These are phyloP conservation scores for Penicillium sp. DNA, from an alignment of 2,329 filamentous ascomycete genomes.

Conservation along the genomic window DNA sequence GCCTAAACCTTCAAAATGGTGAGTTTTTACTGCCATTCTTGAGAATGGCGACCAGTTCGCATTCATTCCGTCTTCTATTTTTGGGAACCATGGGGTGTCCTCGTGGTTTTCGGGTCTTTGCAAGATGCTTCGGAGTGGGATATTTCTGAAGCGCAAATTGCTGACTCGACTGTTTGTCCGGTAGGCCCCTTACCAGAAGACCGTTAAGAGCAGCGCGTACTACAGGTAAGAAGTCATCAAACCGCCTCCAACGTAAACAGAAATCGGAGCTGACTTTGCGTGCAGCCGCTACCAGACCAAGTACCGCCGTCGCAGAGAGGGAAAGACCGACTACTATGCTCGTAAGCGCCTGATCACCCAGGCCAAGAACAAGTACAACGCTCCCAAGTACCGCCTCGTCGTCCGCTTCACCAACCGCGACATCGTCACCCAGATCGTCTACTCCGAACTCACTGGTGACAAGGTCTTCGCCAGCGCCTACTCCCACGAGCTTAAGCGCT, in stretches of 20 bases:
- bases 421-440: slow-evolving; percentile 97
- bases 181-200: slow-evolving; percentile 83
- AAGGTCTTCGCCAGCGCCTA: slow-evolving; percentile 94
- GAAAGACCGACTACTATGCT: slow-evolving; percentile 99
- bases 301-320: slow-evolving; percentile 94
- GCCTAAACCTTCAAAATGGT: slow-evolving; percentile 51
- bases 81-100: slow-evolving; percentile 17
- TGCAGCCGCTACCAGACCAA: slow-evolving; percentile 97
- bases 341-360: slow-evolving; percentile 99
- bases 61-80: slow-evolving; percentile 13
- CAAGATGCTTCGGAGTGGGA: slow-evolving; percentile 95
- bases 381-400: slow-evolving; percentile 99
- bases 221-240: slow-evolving; percentile 75
- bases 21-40: slow-evolving; percentile 39
- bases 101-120: slow-evolving; percentile 68
- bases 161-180: slow-evolving; percentile 78
- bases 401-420: slow-evolving; percentile 99
- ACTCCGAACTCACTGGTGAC: slow-evolving; percentile 95
- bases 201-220: slow-evolving; percentile 97
- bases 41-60: slow-evolving; percentile 29
- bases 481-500: slow-evolving; percentile 95
- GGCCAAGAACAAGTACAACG: slow-evolving; percentile 99
- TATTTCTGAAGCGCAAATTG: slow-evolving; percentile 98
- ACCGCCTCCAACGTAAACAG: background rate
- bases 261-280: slow-evolving; percentile 22